Percentiles rank a stretch among this genome's conserved stretches.
phyloP scores from a whole-genome alignment of 208 protist genomes.

The Crithidia bombi region DNA sequence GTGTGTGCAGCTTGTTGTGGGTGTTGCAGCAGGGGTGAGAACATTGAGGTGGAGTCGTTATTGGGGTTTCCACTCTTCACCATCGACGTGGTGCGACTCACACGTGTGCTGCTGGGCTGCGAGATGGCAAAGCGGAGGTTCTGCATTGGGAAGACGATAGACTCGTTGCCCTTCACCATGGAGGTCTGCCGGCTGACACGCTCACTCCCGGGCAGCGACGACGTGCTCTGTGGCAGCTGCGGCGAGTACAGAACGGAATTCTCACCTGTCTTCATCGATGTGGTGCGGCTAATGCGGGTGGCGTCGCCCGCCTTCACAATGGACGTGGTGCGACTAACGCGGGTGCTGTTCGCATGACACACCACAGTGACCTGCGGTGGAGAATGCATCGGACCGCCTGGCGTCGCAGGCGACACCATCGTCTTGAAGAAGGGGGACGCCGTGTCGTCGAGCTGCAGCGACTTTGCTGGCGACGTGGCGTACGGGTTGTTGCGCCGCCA shows the following conservation, averaged over 20 bases:
- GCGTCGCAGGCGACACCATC: background rate
- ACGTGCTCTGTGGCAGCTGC: background rate
- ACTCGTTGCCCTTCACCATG: slow-evolving; percentile 17
- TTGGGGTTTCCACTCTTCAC: slow-evolving; percentile 12
- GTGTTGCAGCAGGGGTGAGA: background rate
- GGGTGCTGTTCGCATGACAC: slow-evolving; percentile 4
- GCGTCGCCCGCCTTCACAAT: slow-evolving; percentile 15
- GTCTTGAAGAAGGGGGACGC: background rate
- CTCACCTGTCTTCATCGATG: slow-evolving; percentile 16
- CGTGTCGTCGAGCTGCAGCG: background rate
- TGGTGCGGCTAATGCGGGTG: slow-evolving; percentile 5
- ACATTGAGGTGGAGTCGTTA: slow-evolving; percentile 2
- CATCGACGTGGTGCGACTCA: slow-evolving; percentile 21
- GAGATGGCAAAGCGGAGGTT: slow-evolving; percentile 10
- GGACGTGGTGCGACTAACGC: slow-evolving; percentile 3
- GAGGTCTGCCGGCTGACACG: slow-evolving; percentile 9
- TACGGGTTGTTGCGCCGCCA: slow-evolving; percentile 30
- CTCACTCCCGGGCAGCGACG: slow-evolving; percentile 3
- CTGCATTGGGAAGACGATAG: slow-evolving; percentile 7
- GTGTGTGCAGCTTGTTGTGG: background rate
- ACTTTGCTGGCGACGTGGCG: slow-evolving; percentile 14
- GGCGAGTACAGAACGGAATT: slow-evolving; percentile 6
- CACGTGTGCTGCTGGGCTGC: slow-evolving; percentile 1
- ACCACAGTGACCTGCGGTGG: slow-evolving; percentile 11
- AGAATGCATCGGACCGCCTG: background rate